Base-by-base conservation (phyloP, 164 flowering plant genomes). In the Tetrastigma voinierianum region DNA sequence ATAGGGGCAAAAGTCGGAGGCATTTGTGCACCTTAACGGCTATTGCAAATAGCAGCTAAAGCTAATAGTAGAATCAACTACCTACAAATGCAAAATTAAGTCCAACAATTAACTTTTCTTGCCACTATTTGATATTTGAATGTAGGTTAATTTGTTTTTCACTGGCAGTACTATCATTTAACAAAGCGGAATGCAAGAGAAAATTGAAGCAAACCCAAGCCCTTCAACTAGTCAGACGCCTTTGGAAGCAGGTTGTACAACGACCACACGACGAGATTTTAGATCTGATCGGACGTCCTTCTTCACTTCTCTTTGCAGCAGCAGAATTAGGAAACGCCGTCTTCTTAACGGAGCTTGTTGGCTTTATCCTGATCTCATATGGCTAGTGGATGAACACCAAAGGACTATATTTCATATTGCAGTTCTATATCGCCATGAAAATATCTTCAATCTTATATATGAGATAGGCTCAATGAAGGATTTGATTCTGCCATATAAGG, bases 381-480 rank as follows among this genome's bases (percentile, higher is more conserved):
- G 75, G 73, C 61, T 64, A 53, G 58, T 67, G 0, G 76, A 80
- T 12, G 49, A 56, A 2, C 44, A 64, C 0, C 48, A 45, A 1
- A 47, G 59, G 2, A 74, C 61, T 65, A 72, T 80, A 32, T 80
- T 80, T 55, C 80, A 74, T 17, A 44, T 77, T 9, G 83, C 76
- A 3, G 68, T 80, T 23, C 7, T 43, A 9, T 53, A 72, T 45
- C 74, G 80, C 3, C 75, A 76, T 18, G 76, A 69, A 16, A 59
- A 64, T 8, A 53, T 76, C 65, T 79, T 70, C 72, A 70, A 57
- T 15, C 46, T 79, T 4, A 67, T 79, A 15, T 60, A 71, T 25
- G 69, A 76, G 32, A 54, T 76, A 10, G 76, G 76, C 40, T 32
- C 40, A 32, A 32, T 32, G 40, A 32, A 32, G 40, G 40, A 32